A percentile compares a stretch with the other conserved stretches of the same genome.
These are phyloP conservation scores for Casaregolazyma suthepensis DNA, from an alignment of 1,139 yeast species.

Conservation along the genomic window DNA sequence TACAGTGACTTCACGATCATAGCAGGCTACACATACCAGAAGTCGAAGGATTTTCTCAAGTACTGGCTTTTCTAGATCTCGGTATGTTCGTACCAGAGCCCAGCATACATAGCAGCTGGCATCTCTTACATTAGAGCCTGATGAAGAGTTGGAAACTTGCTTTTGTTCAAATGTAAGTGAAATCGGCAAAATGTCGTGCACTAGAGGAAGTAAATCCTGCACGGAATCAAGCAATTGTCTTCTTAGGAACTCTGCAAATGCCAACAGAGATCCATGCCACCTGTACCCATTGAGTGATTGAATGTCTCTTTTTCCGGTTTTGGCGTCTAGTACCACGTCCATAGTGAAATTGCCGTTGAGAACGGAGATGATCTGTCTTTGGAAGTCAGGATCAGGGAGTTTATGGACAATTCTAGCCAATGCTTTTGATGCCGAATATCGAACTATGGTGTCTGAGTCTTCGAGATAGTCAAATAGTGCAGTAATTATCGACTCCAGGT, in stretches of 20 bases:
- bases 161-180: constrained; percentile 52
- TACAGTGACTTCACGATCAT: constrained; percentile 68
- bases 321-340: constrained; percentile 14
- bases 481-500: constrained; percentile 40
- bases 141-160: constrained; percentile 38
- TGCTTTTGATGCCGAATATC: constrained; percentile 44
- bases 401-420: constrained; percentile 35
- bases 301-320: constrained; percentile 7
- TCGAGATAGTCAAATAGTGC: constrained; percentile 30
- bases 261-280: constrained; percentile 43
- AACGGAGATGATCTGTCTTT: constrained; percentile 32
- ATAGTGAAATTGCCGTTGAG: constrained; percentile 29
- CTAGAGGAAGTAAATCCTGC: constrained; percentile 21
- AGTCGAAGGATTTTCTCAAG: constrained; percentile 22
- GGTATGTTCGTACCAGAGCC: constrained; percentile 48
- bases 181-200: constrained; percentile 29
- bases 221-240: constrained; percentile 23
- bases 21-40: constrained; percentile 49
- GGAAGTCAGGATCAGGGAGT: constrained; percentile 27
- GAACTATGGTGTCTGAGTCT: constrained; percentile 36
- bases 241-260: constrained; percentile 42
- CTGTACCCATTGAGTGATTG: constrained; percentile 30
- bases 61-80: constrained; percentile 28
- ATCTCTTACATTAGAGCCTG: constrained; percentile 72
- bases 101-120: constrained; percentile 75